Base-by-base conservation (phyloP, 768 basidiomycete species). In the Megacollybia marginata region DNA sequence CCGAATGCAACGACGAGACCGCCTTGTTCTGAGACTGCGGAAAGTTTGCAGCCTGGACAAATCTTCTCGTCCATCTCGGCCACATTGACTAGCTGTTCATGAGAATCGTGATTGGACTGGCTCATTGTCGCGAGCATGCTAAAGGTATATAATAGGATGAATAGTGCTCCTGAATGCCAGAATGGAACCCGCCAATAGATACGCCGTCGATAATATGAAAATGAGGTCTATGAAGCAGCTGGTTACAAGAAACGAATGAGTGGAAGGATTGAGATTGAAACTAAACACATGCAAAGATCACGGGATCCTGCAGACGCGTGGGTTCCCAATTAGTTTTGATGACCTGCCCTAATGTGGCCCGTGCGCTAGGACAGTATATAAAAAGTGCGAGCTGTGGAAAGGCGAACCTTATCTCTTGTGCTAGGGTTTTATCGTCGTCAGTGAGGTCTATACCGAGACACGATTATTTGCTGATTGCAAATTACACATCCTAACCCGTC, bases 1-100 rank as follows among this genome's bases (percentile, higher is more conserved):
- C 94, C 94, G 62, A 97, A 96, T 36, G 92, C 90, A 59, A 98
- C 94, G 38, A 97, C 93, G 18, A 95, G 75, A 28, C 89, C 89
- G 47, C 87, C 90, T 57, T 79, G 73, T 59, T 90, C 88, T 54
- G 80, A 84, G 18, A 91, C 83, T 35, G 88, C 88, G 2, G 88
- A 85, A 50, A 71, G 72, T 63, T 84, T 87, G 70, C 89, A 92
- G 16, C 90, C 90, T 11, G 88, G 88, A 71, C 89, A 92, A 4
- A 79, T 57, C 54, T 79, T 79, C 61, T 88, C 77, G 61, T 79
- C 75, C 51, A 74, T 40, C 38, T 18, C 38, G 18, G 38, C 38
- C 38, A 40, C 8, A 40, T 40, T 40, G 48, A 43, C 13, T 42
- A 5, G 52, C 49, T 54, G 47, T 34, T 44, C 18, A 34, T 48